Evolutionary conservation across 2,329 filamentous ascomycete genomes (phyloP), one percentile per base, ranked within the genome.

Genomic region (Aspergillus chevalieri): DNA sequence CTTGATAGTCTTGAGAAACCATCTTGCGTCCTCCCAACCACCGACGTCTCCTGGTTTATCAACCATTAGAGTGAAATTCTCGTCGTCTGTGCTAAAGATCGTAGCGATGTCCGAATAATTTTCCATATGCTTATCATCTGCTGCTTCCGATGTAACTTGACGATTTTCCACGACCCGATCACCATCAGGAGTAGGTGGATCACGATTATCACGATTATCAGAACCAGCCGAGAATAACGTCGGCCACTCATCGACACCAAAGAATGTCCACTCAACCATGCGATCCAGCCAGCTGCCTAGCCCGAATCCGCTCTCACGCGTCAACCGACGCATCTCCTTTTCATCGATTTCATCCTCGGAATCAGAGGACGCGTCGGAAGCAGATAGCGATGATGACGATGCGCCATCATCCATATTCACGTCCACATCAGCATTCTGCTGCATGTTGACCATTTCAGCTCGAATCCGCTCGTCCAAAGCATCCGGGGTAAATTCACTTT

Each of bases 1-100:
- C 50, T 62, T 70, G 46, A 79, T 77, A 39, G 79, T 74, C 45
- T 77, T 76, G 50, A 83, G 63, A 50, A 83, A 59, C 80, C 80
- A 83, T 26, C 75, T 73, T 28, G 77, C 79, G 67, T 83, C 80
- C 52, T 77, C 72, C 80, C 80, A 83, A 0, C 78, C 78, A 4
- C 76, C 78, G 15, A 63, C 53, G 2, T 65, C 60, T 6, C 67
- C 65, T 2, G 67, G 59, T 24, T 64, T 71, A 49, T 73, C 69
- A 39, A 66, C 60, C 24, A 53, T 14, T 2, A 43, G 42, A 22
- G 49, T 8, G n/a, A 46, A 50, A 43, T 66, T 64, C 22, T 56
- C 59, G 36, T 72, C 38, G 38, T 41, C 38, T 8, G 7, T 19
- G 7, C 17, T 19, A 17, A n/a, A n/a, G 34, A 36, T n/a, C 15